Percentiles rank a stretch among this genome's conserved stretches.
Evolutionary conservation across 805 yeast genomes (phyloP).

Genomic region (Wickerhamiella dianesei): DNA sequence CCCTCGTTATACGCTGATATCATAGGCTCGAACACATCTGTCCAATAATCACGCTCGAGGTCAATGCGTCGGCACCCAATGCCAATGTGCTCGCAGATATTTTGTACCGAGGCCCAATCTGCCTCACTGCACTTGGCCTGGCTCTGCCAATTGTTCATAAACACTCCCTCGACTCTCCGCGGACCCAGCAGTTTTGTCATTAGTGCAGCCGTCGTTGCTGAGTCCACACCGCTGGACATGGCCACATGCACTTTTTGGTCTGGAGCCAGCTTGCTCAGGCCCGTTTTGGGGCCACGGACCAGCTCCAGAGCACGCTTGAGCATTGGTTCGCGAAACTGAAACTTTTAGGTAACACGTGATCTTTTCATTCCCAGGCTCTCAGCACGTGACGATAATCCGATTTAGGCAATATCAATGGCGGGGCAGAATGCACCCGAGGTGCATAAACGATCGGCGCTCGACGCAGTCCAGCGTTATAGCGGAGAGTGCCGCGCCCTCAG

Average conservation of each 20-base stretch:
- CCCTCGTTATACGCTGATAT: conserved; percentile 56
- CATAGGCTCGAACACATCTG: conserved; percentile 87
- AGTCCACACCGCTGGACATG: conserved; percentile 95
- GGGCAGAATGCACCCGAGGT: no score
- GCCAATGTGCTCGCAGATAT: conserved; percentile 43
- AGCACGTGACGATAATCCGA: no score
- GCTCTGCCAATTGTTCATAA: conserved; percentile 81
- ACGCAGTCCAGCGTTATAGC: no score
- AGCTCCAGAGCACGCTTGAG: background rate
- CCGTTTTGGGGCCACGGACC: conserved; percentile 5
- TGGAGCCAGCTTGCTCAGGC: conserved; percentile 3
- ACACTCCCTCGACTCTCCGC: conserved; percentile 60
- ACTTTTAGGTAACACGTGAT: background rate
- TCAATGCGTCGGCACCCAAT: conserved; percentile 66
- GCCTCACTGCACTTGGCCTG: conserved; percentile 58
- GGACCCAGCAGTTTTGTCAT: conserved; percentile 32
- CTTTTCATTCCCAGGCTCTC: no score
- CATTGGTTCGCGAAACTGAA: background rate
- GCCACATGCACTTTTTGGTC: conserved; percentile 65
- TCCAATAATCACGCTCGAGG: conserved; percentile 89
- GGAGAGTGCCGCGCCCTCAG: no score
- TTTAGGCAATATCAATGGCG: no score
- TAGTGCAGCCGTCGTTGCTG: conserved; percentile 72
- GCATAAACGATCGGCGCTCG: no score
- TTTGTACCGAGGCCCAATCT: conserved; percentile 77